Conservation (phyloP, 306 rosid genomes). For the Sicyos baderoa region DNA sequence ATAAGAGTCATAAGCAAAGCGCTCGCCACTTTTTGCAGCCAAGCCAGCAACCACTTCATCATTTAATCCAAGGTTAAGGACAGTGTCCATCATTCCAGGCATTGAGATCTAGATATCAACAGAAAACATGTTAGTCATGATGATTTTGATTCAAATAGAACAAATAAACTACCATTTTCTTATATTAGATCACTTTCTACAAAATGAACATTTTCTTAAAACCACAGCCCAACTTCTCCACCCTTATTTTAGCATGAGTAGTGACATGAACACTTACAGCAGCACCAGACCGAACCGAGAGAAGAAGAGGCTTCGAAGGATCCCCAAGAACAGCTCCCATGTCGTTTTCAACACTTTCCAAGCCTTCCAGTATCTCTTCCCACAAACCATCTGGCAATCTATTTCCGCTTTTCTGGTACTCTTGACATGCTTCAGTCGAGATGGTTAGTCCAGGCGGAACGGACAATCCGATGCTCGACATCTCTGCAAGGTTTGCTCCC, state of each 20-base stretch:
- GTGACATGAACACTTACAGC: constrained; percentile 40
- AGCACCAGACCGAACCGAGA: constrained; percentile 94
- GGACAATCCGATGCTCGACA: constrained; percentile 85
- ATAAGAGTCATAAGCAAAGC: constrained; percentile 87
- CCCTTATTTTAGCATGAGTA: background rate
- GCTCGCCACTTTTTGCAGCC: constrained; percentile 87
- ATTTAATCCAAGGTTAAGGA: constrained; percentile 93
- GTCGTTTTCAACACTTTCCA: constrained; percentile 49
- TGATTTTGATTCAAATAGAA: background rate
- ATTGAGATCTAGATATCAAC: constrained; percentile 55
- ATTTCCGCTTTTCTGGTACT: constrained; percentile 62
- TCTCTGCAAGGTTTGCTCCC: constrained; percentile 96
- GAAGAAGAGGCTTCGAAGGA: constrained; percentile 78
- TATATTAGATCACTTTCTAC: constrained; percentile 1
- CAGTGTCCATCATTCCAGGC: constrained; percentile 99
- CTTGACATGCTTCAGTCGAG: constrained; percentile 96
- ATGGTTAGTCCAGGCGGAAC: constrained; percentile 96
- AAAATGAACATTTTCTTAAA: background rate
- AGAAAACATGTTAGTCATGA: constrained; percentile 13
- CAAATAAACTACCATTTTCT: background rate
- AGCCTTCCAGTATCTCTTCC: constrained; percentile 75
- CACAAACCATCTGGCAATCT: constrained; percentile 55
- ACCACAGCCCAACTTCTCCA: background rate
- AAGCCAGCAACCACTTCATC: constrained; percentile 83
- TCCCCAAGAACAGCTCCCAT: constrained; percentile 76